Evolutionary conservation across 2,329 filamentous ascomycete genomes (phyloP).

Genomic region (Incumbomyces lentus): DNA sequence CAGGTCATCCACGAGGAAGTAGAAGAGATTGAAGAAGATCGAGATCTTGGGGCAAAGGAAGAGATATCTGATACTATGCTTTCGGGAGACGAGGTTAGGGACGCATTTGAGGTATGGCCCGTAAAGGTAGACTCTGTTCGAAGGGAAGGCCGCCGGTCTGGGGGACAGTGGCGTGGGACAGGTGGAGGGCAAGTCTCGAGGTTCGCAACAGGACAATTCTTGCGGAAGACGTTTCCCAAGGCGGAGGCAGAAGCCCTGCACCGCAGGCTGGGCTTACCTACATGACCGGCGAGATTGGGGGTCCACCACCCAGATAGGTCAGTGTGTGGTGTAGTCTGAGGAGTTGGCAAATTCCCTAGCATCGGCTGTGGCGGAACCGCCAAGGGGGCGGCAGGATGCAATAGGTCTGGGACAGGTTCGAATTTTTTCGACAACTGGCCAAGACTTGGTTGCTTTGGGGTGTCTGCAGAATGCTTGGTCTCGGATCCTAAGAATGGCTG

Average conservation of each 20-base stretch:
- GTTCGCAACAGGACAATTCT: slow-evolving; percentile 45
- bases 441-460: neutral
- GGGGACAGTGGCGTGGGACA: slow-evolving; percentile 16
- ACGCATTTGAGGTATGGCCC: neutral
- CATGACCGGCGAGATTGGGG: slow-evolving; percentile 24
- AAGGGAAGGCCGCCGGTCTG: slow-evolving; percentile 2
- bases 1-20: slow-evolving; percentile 25
- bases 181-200: slow-evolving; percentile 41
- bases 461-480: slow-evolving; percentile 8
- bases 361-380: slow-evolving; percentile 46
- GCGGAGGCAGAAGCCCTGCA: slow-evolving; percentile 47
- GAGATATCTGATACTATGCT: slow-evolving; percentile 54
- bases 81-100: slow-evolving; percentile 43
- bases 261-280: slow-evolving; percentile 48
- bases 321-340: slow-evolving; percentile 48
- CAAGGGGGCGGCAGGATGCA: slow-evolving; percentile 10
- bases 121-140: neutral
- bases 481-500: neutral
- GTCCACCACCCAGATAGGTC: slow-evolving; percentile 18
- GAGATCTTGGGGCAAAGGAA: slow-evolving; percentile 44
- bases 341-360: slow-evolving; percentile 50
- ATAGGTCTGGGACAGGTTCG: neutral
- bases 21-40: slow-evolving; percentile 41
- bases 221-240: slow-evolving; percentile 47
- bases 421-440: neutral